Conservation (phyloP, 1,139 yeast genomes). For the Hyphopichia buzzinii region DNA sequence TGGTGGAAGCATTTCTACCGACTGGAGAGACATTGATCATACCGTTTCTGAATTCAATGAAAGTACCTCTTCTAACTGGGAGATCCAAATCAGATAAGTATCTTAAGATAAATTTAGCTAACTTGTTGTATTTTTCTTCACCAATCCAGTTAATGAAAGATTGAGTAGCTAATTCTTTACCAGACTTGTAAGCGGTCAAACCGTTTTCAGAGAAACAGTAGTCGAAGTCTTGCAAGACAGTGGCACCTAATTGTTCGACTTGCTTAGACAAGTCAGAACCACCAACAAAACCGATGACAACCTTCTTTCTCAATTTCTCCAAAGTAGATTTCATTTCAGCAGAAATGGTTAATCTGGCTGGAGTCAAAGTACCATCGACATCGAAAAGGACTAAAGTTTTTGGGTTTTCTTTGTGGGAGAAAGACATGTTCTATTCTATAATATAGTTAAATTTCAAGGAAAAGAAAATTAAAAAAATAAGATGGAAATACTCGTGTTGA, state of each 20-base stretch:
- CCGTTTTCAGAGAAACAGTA: slow-evolving; percentile 98
- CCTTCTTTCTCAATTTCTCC: slow-evolving; percentile 78
- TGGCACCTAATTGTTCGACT: slow-evolving; percentile 88
- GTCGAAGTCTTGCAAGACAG: slow-evolving; percentile 78
- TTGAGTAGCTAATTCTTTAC: slow-evolving; percentile 84
- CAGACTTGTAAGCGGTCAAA: slow-evolving; percentile 91
- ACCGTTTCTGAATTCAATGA: slow-evolving; percentile 98
- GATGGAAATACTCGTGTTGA: background rate
- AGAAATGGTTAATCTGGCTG: slow-evolving; percentile 84
- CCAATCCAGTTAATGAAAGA: slow-evolving; percentile 96
- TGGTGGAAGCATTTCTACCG: slow-evolving; percentile 95
- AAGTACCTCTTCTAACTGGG: slow-evolving; percentile 96
- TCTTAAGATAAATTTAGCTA: slow-evolving; percentile 78
- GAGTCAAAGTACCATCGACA: slow-evolving; percentile 97
- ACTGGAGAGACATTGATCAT: slow-evolving; percentile 98
- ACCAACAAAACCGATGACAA: slow-evolving; percentile 96
- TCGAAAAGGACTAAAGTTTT: slow-evolving; percentile 81
- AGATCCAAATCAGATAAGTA: slow-evolving; percentile 84
- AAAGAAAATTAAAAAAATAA: background rate
- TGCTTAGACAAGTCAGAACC: slow-evolving; percentile 95
- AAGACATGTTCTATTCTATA: slow-evolving; percentile 38
- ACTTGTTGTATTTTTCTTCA: slow-evolving; percentile 86
- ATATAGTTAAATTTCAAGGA: background rate
- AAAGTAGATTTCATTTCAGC: slow-evolving; percentile 77
- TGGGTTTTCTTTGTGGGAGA: slow-evolving; percentile 52